phyloP scores from a whole-genome alignment of 306 rosid genomes.

The Sophora flavescens region DNA sequence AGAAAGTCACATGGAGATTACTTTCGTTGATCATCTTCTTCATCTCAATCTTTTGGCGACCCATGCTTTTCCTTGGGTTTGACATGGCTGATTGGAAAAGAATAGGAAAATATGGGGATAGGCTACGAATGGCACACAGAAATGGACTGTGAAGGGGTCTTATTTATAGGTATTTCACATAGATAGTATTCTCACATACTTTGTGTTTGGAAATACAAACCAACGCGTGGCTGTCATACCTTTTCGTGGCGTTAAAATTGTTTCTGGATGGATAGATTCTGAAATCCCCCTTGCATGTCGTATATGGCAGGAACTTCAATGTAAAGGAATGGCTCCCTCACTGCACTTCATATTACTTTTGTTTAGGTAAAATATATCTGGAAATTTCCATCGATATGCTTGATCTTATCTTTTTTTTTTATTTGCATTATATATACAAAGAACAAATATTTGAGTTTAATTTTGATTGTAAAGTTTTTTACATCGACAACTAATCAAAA shows the following conservation, averaged over 20 bases:
- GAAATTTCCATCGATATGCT: too few relatives aligned
- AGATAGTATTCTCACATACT: neutral
- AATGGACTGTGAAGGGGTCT: too few relatives aligned
- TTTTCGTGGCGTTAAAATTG: conserved; percentile 6
- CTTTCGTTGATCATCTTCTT: conserved; percentile 54
- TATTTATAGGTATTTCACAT: conserved; percentile 30
- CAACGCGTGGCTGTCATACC: too few relatives aligned
- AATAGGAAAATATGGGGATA: neutral
- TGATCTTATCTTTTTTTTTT: too few relatives aligned
- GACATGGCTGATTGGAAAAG: conserved; percentile 22
- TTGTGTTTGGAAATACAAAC: neutral
- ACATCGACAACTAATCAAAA: too few relatives aligned
- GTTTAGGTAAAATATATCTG: too few relatives aligned
- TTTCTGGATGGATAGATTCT: conserved; percentile 16
- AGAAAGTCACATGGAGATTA: conserved; percentile 53
- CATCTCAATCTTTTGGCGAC: conserved; percentile 51
- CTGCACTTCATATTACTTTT: too few relatives aligned
- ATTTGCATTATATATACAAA: too few relatives aligned
- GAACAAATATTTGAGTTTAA: too few relatives aligned
- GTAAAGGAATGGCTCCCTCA: too few relatives aligned
- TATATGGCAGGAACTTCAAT: conserved; percentile 20
- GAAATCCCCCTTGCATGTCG: neutral
- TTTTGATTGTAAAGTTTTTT: too few relatives aligned
- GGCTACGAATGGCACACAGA: neutral
- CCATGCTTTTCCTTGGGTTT: neutral